Evolutionary conservation across 495 filamentous ascomycete genomes (phyloP).

Genomic region (Daldinia concentrica): DNA sequence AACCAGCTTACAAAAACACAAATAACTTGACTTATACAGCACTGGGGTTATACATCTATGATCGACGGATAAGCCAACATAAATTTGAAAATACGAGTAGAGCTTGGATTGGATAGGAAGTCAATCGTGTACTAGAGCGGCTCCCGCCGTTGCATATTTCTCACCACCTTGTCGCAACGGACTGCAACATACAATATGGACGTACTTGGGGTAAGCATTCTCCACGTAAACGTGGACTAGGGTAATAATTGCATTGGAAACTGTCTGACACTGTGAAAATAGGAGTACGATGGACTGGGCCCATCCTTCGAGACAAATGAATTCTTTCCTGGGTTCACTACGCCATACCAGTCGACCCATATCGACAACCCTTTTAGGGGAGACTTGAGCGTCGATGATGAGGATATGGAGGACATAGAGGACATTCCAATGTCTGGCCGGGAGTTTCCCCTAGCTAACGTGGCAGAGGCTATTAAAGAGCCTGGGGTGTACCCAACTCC

Average conservation of each 20-base stretch:
- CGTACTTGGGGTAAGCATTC: not conserved
- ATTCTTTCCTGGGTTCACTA: not conserved
- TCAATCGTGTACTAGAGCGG: not conserved
- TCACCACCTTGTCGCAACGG: not conserved
- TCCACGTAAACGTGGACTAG: not conserved
- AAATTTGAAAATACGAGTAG: not conserved
- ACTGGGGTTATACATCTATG: not conserved
- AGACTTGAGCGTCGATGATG: not conserved
- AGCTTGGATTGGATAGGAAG: not conserved
- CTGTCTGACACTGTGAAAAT: not conserved
- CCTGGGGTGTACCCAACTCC: not conserved
- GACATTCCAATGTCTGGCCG: not conserved
- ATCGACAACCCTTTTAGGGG: not conserved
- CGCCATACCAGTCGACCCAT: not conserved
- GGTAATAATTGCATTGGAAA: not conserved
- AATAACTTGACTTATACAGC: conserved; percentile 4
- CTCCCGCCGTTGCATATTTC: not conserved
- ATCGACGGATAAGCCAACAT: not conserved
- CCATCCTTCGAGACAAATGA: not conserved
- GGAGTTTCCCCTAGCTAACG: not conserved
- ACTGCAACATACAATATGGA: not conserved
- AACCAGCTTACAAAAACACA: not conserved
- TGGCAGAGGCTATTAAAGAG: not conserved
- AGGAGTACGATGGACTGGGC: not conserved
- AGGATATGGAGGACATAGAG: not conserved